These are phyloP conservation scores for Exobasidium rhododendri DNA, from an alignment of 1,284 basidiomycete genomes.

Conservation along the genomic window DNA sequence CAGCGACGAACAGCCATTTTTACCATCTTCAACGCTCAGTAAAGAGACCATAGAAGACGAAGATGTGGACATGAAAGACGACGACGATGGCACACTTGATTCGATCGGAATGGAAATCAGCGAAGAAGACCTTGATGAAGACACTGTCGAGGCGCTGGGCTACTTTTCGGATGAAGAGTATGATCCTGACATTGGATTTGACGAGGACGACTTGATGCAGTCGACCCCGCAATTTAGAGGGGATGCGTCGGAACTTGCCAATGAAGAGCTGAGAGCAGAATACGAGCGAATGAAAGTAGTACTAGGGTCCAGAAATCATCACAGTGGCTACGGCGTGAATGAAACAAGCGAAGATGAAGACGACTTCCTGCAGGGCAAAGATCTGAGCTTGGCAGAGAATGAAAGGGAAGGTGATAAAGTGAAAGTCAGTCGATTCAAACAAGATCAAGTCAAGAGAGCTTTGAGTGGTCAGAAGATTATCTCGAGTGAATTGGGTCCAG, in stretches of 20 bases:
- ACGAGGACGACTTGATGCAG: constrained; percentile 40
- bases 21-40: neutral
- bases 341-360: constrained; percentile 18
- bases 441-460: neutral
- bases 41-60: neutral
- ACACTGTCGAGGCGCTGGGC: constrained; percentile 23
- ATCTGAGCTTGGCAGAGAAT: neutral
- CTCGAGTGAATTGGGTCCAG: constrained; percentile 7
- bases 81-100: constrained; percentile 63
- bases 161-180: constrained; percentile 28
- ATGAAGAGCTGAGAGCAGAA: constrained; percentile 35
- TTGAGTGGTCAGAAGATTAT: neutral
- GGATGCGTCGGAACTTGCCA: constrained; percentile 12
- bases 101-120: constrained; percentile 54
- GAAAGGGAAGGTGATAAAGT: constrained; percentile 1
- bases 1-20: neutral
- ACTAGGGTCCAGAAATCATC: neutral
- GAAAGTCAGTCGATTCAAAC: constrained; percentile 9
- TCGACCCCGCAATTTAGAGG: constrained; percentile 36
- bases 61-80: constrained; percentile 6
- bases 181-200: constrained; percentile 45
- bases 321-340: neutral
- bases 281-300: constrained; percentile 45
- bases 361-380: constrained; percentile 25
- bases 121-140: neutral